These are phyloP conservation scores for Ustilago loliicola DNA, from an alignment of 1,284 basidiomycete genomes.

Conservation along the genomic window DNA sequence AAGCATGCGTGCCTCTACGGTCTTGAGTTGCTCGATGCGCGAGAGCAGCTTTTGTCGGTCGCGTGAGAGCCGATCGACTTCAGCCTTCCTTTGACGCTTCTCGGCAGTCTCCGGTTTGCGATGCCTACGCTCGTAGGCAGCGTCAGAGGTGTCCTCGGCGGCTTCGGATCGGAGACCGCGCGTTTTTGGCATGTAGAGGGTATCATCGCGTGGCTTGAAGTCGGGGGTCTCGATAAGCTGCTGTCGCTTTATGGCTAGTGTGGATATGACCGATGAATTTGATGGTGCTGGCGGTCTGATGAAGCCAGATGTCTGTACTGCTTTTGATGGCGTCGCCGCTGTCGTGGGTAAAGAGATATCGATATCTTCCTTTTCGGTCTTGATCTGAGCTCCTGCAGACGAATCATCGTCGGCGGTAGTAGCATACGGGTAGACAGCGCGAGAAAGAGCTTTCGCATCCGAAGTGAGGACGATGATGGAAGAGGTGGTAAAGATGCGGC, in stretches of 20 bases:
- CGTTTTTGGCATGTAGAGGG: conserved; percentile 60
- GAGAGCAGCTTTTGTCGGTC: conserved; percentile 91
- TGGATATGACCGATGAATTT: conserved; percentile 27
- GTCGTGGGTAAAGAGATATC: conserved; percentile 1
- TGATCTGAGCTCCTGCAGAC: conserved; percentile 3
- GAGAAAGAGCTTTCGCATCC: conserved; percentile 8
- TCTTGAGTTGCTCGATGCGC: conserved; percentile 84
- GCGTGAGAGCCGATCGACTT: conserved; percentile 89
- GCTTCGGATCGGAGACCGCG: conserved; percentile 51
- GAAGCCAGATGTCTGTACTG: not conserved
- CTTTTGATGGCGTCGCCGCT: not conserved
- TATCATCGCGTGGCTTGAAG: conserved; percentile 56
- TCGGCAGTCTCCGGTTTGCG: conserved; percentile 87
- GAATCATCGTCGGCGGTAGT: not conserved
- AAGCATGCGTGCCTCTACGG: conserved; percentile 75
- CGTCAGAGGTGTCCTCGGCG: conserved; percentile 81
- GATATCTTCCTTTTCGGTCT: conserved; percentile 15
- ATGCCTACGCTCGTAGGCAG: conserved; percentile 85
- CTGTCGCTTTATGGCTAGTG: conserved; percentile 44
- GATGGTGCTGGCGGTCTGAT: conserved; percentile 5
- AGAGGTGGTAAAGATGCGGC: conserved; percentile 14
- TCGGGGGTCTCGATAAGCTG: conserved; percentile 63
- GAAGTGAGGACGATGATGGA: conserved; percentile 40
- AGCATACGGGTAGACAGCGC: conserved; percentile 23
- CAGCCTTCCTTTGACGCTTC: conserved; percentile 83